Conservation (phyloP, 768 basidiomycete species). For the Boletellus ananas region DNA sequence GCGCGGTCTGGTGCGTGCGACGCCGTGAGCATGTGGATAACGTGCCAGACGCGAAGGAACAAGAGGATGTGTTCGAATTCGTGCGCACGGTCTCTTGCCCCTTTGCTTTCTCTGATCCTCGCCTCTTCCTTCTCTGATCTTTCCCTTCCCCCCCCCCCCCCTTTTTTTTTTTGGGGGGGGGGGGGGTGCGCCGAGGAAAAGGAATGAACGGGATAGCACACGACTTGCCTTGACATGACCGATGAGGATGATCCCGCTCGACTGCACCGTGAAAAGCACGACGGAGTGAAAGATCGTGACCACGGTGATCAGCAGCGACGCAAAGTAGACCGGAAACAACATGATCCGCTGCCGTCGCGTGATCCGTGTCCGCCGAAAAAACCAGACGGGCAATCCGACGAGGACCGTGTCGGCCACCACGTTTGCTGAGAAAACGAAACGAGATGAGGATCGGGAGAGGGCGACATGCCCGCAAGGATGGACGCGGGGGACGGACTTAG, state of each 20-base stretch:
- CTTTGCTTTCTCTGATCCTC: no score
- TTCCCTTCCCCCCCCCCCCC: not conserved
- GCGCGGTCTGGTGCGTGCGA: not conserved
- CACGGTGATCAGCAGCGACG: constrained; percentile 15
- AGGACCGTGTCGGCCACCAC: constrained; percentile 16
- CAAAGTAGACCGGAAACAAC: constrained; percentile 18
- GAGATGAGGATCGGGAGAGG: not conserved
- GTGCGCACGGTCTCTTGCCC: no score
- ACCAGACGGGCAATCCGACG: constrained; percentile 15
- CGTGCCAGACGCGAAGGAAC: not conserved
- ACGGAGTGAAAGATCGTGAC: constrained; percentile 18
- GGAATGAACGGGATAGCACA: not conserved
- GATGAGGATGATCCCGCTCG: constrained; percentile 11
- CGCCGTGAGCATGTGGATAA: not conserved
- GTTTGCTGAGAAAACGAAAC: constrained; percentile 11
- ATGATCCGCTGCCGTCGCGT: constrained; percentile 12
- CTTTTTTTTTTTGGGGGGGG: not conserved
- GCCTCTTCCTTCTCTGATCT: no score
- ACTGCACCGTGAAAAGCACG: not conserved
- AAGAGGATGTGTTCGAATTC: no score
- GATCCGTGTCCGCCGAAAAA: constrained; percentile 7
- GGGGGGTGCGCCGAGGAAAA: not conserved
- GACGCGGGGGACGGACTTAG: constrained; percentile 14
- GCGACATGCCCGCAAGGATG: not conserved
- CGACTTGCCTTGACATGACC: constrained; percentile 22